Conservation (phyloP, 306 rosid species). For the Corylus heterophylla region DNA sequence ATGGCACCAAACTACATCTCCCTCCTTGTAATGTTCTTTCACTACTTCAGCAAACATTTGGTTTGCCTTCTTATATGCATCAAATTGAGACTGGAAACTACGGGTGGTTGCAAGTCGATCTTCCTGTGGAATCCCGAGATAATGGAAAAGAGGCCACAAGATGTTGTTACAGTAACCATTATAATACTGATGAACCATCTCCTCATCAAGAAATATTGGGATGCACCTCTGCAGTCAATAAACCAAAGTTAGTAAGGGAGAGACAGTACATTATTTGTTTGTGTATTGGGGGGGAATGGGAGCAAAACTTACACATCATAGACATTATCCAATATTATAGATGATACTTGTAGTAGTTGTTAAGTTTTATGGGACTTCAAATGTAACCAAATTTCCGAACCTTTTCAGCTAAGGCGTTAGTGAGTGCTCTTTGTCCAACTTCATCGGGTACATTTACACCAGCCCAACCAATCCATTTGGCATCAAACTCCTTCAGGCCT, state of each 20-base stretch:
- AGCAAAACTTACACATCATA: conserved; percentile 9
- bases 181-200: conserved; percentile 88
- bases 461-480: conserved; percentile 99
- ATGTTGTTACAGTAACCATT: conserved; percentile 98
- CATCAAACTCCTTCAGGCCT: conserved; percentile 95
- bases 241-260: conserved; percentile 10
- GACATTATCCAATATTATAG: conserved; percentile 2
- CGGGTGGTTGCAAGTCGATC: conserved; percentile 95
- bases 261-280: background rate
- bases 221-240: conserved; percentile 76
- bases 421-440: conserved; percentile 70
- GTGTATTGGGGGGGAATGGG: background rate
- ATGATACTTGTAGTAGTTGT: conserved; percentile 5
- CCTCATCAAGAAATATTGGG: conserved; percentile 93
- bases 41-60: conserved; percentile 94
- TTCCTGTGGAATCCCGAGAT: conserved; percentile 95
- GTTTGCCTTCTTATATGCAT: conserved; percentile 92
- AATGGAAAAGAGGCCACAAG: conserved; percentile 96
- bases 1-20: conserved; percentile 97
- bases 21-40: conserved; percentile 78
- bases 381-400: conserved; percentile 40
- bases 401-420: conserved; percentile 90
- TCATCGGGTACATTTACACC: conserved; percentile 93
- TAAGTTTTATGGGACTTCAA: conserved; percentile 20
- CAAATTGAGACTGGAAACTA: conserved; percentile 90